Conservation (phyloP, 139 green algal species). For the Pseudopediastrum boryanum region DNA sequence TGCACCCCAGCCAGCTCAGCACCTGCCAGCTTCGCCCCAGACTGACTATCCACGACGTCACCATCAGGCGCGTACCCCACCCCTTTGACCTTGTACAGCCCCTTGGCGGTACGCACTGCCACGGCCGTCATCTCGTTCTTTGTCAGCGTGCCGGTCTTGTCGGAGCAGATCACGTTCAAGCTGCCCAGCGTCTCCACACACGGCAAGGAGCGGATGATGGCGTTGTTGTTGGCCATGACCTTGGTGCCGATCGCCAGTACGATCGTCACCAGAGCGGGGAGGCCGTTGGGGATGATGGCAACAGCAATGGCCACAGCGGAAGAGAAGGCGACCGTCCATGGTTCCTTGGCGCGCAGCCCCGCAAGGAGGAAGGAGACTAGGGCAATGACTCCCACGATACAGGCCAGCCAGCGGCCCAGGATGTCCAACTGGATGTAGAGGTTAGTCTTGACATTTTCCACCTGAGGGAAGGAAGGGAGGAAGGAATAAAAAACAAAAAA, state of each 20-base stretch:
- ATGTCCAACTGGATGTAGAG: slow-evolving; percentile 46
- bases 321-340: background rate
- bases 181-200: slow-evolving; percentile 56
- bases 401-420: slow-evolving; percentile 40
- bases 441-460: slow-evolving; percentile 40
- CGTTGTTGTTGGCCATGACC: slow-evolving; percentile 48
- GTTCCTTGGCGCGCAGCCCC: slow-evolving; percentile 2
- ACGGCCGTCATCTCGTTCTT: slow-evolving; percentile 82
- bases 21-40: background rate
- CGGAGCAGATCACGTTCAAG: slow-evolving; percentile 51
- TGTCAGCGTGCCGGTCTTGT: slow-evolving; percentile 75
- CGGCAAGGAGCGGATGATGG: slow-evolving; percentile 47
- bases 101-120: slow-evolving; percentile 11
- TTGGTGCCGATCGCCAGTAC: slow-evolving; percentile 46
- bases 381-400: slow-evolving; percentile 42
- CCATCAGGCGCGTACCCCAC: slow-evolving; percentile 51
- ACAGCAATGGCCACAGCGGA: slow-evolving; percentile 7
- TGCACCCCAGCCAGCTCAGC: background rate
- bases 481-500: too few relatives aligned
- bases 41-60: slow-evolving; percentile 13
- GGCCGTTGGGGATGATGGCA: slow-evolving; percentile 51
- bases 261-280: slow-evolving; percentile 58
- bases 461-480: slow-evolving; percentile 2
- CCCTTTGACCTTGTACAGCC: slow-evolving; percentile 39
- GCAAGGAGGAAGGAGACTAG: slow-evolving; percentile 51